phyloP scores from a whole-genome alignment of 441 rosid genomes.

The Euphorbia celastroides region DNA sequence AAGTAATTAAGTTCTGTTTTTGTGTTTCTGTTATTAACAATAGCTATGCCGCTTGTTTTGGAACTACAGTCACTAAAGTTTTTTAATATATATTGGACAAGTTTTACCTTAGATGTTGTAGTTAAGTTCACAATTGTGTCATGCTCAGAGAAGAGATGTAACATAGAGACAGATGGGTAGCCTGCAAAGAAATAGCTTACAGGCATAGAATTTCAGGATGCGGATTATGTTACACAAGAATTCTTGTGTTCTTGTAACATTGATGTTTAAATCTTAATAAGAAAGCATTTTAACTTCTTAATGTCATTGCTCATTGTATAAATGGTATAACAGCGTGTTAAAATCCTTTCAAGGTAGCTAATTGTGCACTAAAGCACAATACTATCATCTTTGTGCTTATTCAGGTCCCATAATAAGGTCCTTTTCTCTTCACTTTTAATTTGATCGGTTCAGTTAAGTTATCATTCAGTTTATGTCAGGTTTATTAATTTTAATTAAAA shows the following conservation, averaged over 20 bases:
- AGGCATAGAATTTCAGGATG: constrained; percentile 25
- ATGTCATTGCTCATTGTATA: neutral
- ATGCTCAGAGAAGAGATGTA: constrained; percentile 26
- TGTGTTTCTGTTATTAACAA: constrained; percentile 21
- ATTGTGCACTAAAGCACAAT: neutral
- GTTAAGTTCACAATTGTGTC: constrained; percentile 24
- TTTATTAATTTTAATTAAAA: too few species aligned
- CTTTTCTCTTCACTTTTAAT: too few species aligned
- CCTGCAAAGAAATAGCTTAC: constrained; percentile 32
- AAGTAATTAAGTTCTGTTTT: constrained; percentile 6
- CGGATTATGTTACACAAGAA: constrained; percentile 30
- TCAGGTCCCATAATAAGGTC: too few species aligned
- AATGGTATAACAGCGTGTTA: too few species aligned
- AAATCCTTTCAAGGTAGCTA: neutral
- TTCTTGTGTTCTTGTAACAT: constrained; percentile 21
- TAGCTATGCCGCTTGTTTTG: constrained; percentile 27
- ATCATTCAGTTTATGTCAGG: too few species aligned
- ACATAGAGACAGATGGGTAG: constrained; percentile 22
- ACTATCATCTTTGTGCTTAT: neutral
- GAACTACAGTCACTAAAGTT: constrained; percentile 18
- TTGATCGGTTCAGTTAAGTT: too few species aligned
- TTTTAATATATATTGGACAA: constrained; percentile 21
- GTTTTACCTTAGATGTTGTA: constrained; percentile 29
- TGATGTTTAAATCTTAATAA: constrained; percentile 20
- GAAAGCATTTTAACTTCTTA: constrained; percentile 21